Conservation (phyloP, 2,329 filamentous ascomycete genomes). For the Alternaria sp. region DNA sequence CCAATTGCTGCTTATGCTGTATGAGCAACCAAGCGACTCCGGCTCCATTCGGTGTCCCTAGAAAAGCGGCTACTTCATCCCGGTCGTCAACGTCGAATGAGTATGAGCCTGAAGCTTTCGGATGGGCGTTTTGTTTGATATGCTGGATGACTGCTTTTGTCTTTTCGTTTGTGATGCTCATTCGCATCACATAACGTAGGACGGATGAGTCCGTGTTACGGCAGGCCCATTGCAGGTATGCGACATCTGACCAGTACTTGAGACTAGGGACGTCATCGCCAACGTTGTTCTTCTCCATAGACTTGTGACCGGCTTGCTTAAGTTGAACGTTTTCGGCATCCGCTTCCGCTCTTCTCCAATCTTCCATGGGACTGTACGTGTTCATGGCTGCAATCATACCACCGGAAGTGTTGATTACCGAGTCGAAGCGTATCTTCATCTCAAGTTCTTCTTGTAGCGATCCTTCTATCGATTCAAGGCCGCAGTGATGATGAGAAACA, state of each 20-base stretch:
- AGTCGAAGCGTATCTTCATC: not conserved
- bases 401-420: not conserved
- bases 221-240: slow-evolving; percentile 9
- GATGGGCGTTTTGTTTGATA: not conserved
- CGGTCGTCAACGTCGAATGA: not conserved
- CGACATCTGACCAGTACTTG: slow-evolving; percentile 5
- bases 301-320: not conserved
- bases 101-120: not conserved
- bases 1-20: slow-evolving; percentile 7
- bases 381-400: not conserved
- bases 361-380: not conserved
- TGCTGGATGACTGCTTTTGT: not conserved
- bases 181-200: slow-evolving; percentile 1
- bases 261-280: not conserved
- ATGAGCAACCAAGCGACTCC: slow-evolving; percentile 14
- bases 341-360: not conserved
- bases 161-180: not conserved
- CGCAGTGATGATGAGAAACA: not conserved
- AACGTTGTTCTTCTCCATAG: not conserved
- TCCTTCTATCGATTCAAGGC: not conserved
- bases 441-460: not conserved
- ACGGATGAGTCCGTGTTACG: not conserved
- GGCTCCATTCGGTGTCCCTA: slow-evolving; percentile 16
- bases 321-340: not conserved
- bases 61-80: not conserved